phyloP scores from a whole-genome alignment of 1,139 yeast species.

The Yamadazyma epiphylla region DNA sequence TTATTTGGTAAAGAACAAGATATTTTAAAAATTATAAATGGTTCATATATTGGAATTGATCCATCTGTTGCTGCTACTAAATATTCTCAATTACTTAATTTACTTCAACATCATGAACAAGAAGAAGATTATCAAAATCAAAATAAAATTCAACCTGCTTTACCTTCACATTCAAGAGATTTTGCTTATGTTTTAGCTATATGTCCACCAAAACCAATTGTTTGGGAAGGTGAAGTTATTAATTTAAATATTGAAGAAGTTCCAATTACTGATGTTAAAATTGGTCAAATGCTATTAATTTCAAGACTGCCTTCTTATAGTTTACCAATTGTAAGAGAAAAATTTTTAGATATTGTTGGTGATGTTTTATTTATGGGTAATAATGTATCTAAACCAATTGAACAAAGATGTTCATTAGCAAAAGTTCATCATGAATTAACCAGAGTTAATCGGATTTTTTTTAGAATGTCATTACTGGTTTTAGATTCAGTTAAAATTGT shows the following conservation, averaged over 20 bases:
- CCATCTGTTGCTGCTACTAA: conserved; percentile 22
- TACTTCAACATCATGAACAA: conserved; percentile 16
- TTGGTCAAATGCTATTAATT: conserved; percentile 70
- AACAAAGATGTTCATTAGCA: conserved; percentile 68
- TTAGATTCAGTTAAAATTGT: conserved; percentile 61
- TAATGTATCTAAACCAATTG: conserved; percentile 37
- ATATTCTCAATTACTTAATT: conserved; percentile 29
- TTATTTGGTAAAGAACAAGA: conserved; percentile 44
- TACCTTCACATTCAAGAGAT: conserved; percentile 26
- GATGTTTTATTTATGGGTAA: conserved; percentile 46
- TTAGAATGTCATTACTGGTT: conserved; percentile 64
- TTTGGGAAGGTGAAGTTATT: conserved; percentile 85
- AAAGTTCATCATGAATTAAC: conserved; percentile 74
- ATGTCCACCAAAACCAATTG: conserved; percentile 79
- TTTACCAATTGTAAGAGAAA: conserved; percentile 33
- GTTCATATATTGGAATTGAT: conserved; percentile 40
- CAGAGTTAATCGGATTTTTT: conserved; percentile 63
- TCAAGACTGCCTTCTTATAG: conserved; percentile 43
- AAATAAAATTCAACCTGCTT: conserved; percentile 13
- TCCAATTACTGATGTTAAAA: conserved; percentile 49
- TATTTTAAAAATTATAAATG: conserved; percentile 40
- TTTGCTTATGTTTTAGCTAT: conserved; percentile 68
- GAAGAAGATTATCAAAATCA: conserved; percentile 14
- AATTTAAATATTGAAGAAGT: conserved; percentile 48
- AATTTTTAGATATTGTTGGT: conserved; percentile 49